phyloP scores from a whole-genome alignment of 768 basidiomycete genomes.

The Exidia glandulosa region DNA sequence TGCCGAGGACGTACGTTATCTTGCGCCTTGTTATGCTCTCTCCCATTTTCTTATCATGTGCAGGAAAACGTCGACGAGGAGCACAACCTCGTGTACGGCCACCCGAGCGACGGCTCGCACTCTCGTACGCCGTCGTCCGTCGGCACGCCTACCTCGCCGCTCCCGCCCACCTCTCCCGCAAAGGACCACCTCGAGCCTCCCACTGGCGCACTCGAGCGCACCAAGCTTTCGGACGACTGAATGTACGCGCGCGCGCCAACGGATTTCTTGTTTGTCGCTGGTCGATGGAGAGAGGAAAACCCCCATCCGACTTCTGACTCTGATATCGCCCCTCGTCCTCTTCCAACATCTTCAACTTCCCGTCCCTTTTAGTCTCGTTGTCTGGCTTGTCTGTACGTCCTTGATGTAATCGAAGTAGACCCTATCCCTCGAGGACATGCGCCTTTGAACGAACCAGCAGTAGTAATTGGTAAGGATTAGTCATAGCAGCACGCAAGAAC shows the following conservation, averaged over 20 bases:
- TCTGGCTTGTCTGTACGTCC: too few relatives aligned
- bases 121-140: neutral
- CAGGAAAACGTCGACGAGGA: slow-evolving; percentile 11
- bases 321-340: too few relatives aligned
- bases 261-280: too few relatives aligned
- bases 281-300: too few relatives aligned
- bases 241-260: neutral
- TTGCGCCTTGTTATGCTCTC: neutral
- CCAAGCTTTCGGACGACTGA: neutral
- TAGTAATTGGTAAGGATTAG: too few relatives aligned
- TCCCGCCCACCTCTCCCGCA: neutral
- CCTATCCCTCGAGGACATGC: too few relatives aligned
- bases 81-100: slow-evolving; percentile 2
- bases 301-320: too few relatives aligned
- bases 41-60: neutral
- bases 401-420: too few relatives aligned
- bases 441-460: too few relatives aligned
- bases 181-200: neutral
- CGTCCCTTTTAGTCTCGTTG: too few relatives aligned
- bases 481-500: too few relatives aligned
- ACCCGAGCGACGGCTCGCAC: neutral
- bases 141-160: neutral
- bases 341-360: too few relatives aligned
- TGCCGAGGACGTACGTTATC: slow-evolving; percentile 47
- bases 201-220: neutral